phyloP scores from a whole-genome alignment of 108 stramenopile genomes.

The Fistulifera solaris region DNA sequence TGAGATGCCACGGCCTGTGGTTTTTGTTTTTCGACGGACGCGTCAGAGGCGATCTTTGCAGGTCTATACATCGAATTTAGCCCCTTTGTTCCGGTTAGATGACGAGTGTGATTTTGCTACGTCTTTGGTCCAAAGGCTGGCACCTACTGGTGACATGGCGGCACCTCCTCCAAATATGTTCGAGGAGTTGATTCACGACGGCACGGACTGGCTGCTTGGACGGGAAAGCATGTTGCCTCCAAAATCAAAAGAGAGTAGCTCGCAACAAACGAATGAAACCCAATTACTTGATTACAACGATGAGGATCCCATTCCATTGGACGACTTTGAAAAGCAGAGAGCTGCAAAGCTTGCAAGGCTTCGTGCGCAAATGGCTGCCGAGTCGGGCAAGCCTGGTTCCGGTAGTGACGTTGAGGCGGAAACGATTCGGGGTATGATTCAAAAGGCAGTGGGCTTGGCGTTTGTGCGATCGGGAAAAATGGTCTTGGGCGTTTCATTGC shows the following conservation, averaged over 20 bases:
- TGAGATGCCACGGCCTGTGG: constrained; percentile 28
- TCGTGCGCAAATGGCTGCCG: constrained; percentile 1
- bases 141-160: constrained; percentile 28
- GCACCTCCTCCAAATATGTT: constrained; percentile 20
- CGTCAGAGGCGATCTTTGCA: constrained; percentile 30
- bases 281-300: constrained; percentile 8
- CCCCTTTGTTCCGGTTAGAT: constrained; percentile 67
- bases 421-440: constrained; percentile 71
- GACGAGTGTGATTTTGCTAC: constrained; percentile 83
- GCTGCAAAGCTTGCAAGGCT: constrained; percentile 7
- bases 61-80: constrained; percentile 17
- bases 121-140: constrained; percentile 39
- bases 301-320: constrained; percentile 16
- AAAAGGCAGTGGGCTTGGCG: constrained; percentile 67
- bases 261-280: neutral
- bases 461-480: constrained; percentile 81
- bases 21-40: constrained; percentile 67
- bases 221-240: constrained; percentile 20
- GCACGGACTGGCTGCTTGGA: constrained; percentile 28
- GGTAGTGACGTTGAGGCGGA: constrained; percentile 47
- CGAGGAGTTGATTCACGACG: constrained; percentile 26
- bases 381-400: constrained; percentile 10
- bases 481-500: constrained; percentile 66
- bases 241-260: neutral
- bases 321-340: constrained; percentile 16